Evolutionary conservation across 1,284 basidiomycete genomes (phyloP).

Genomic region (Boletus sp.): DNA sequence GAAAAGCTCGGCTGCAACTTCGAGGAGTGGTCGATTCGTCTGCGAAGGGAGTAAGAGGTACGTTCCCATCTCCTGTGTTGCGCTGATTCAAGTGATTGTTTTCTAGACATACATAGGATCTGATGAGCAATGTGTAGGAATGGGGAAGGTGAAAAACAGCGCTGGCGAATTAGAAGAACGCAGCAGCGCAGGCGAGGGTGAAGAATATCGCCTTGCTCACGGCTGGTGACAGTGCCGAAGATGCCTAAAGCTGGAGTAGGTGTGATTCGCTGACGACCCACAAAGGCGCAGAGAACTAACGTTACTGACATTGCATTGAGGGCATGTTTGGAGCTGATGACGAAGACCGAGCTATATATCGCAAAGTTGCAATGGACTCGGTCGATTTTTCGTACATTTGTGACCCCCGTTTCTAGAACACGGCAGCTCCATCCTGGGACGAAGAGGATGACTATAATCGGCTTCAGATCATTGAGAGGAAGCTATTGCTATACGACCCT

Average conservation of each 20-base stretch:
- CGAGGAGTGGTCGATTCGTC: slow-evolving; percentile 69
- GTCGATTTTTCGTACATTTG: not conserved
- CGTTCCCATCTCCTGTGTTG: slow-evolving; percentile 12
- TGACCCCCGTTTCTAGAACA: slow-evolving; percentile 55
- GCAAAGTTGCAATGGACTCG: slow-evolving; percentile 82
- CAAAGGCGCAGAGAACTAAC: slow-evolving; percentile 1
- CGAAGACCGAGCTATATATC: slow-evolving; percentile 97
- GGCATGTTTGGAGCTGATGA: slow-evolving; percentile 97
- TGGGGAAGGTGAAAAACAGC: slow-evolving; percentile 83
- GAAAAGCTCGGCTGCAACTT: too few species aligned
- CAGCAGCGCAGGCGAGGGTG: slow-evolving; percentile 96
- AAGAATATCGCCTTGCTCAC: slow-evolving; percentile 95
- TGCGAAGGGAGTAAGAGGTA: slow-evolving; percentile 82
- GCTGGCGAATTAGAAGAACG: slow-evolving; percentile 89
- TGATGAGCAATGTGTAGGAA: slow-evolving; percentile 88
- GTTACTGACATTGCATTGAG: slow-evolving; percentile 65
- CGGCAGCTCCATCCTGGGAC: slow-evolving; percentile 87
- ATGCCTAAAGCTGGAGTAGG: slow-evolving; percentile 77
- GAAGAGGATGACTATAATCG: slow-evolving; percentile 89
- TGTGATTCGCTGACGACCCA: too few species aligned
- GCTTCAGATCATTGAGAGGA: slow-evolving; percentile 78
- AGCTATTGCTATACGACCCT: slow-evolving; percentile 84
- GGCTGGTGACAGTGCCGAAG: slow-evolving; percentile 75
- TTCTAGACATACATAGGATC: slow-evolving; percentile 56
- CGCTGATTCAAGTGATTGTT: not conserved